Evolutionary conservation across 2,329 filamentous ascomycete genomes (phyloP).

Genomic region (Nigrospora oryzae): DNA sequence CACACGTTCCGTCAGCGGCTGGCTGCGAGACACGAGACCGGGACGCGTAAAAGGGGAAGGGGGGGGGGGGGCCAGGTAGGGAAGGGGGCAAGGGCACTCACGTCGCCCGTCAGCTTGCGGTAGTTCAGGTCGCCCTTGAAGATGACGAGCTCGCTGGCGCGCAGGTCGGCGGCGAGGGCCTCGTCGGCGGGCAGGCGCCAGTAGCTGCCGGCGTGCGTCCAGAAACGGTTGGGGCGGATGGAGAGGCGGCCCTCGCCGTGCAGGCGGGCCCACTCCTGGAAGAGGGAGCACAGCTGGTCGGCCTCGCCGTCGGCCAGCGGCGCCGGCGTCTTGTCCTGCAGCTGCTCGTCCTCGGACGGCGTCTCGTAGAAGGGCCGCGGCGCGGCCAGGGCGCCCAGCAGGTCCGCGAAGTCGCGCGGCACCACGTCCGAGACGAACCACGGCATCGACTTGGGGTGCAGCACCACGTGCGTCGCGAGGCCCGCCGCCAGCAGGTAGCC

Average conservation of each 20-base stretch:
- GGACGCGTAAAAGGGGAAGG: neutral
- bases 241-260: constrained; percentile 79
- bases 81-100: constrained; percentile 32
- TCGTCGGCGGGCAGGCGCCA: constrained; percentile 71
- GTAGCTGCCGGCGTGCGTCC: constrained; percentile 81
- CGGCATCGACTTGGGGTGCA: constrained; percentile 90
- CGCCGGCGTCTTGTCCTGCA: constrained; percentile 46
- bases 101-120: constrained; percentile 83
- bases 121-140: constrained; percentile 99
- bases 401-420: constrained; percentile 73
- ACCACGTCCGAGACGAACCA: constrained; percentile 98
- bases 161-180: constrained; percentile 66
- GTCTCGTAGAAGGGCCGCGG: constrained; percentile 74
- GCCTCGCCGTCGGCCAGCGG: constrained; percentile 61
- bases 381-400: constrained; percentile 71
- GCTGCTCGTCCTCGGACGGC: constrained; percentile 57
- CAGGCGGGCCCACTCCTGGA: constrained; percentile 69
- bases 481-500: constrained; percentile 81
- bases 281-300: constrained; percentile 64
- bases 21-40: neutral
- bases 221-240: constrained; percentile 80
- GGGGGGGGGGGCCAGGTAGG: no score
- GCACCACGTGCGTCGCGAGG: constrained; percentile 76
- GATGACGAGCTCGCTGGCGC: constrained; percentile 76
- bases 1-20: neutral